A percentile compares a stretch with the other conserved stretches of the same genome.
These are phyloP conservation scores for Apiospora aurea DNA, from an alignment of 2,329 filamentous ascomycete species.

Conservation along the genomic window DNA sequence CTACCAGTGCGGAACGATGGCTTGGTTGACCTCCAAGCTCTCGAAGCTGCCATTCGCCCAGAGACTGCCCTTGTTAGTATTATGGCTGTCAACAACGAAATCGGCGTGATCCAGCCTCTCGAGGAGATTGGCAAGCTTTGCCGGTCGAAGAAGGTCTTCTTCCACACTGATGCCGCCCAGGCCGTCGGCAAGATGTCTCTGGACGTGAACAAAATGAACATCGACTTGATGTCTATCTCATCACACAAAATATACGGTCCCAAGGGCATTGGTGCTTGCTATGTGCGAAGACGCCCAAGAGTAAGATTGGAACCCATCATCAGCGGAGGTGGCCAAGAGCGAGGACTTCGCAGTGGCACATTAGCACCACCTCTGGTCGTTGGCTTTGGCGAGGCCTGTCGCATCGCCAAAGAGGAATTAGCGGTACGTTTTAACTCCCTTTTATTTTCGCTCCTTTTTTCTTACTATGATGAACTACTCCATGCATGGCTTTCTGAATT, in stretches of 20 bases:
- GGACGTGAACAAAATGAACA: conserved; percentile 97
- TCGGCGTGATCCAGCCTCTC: conserved; percentile 97
- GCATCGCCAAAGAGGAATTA: conserved; percentile 90
- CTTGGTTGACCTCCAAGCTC: conserved; percentile 81
- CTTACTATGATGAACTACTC: conserved; percentile 79
- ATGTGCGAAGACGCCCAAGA: conserved; percentile 88
- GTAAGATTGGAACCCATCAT: conserved; percentile 97
- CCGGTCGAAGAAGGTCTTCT: conserved; percentile 91
- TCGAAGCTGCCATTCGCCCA: conserved; percentile 88
- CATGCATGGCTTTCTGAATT: conserved; percentile 93
- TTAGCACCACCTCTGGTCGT: conserved; percentile 87
- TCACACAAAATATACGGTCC: conserved; percentile 99
- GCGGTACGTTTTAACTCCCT: conserved; percentile 66
- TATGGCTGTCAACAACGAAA: conserved; percentile 99
- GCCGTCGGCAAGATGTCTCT: conserved; percentile 98
- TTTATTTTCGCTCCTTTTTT: conserved; percentile 31
- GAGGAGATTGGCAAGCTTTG: conserved; percentile 94
- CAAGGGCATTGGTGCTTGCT: conserved; percentile 96
- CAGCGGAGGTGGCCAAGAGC: conserved; percentile 93
- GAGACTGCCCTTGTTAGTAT: conserved; percentile 94
- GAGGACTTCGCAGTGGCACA: conserved; percentile 92
- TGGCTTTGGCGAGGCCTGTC: conserved; percentile 94
- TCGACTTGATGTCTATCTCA: conserved; percentile 98
- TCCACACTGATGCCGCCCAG: conserved; percentile 96
- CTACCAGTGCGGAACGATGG: conserved; percentile 88